A percentile compares a stretch with the other conserved stretches of the same genome.
Evolutionary conservation across 805 yeast genomes (phyloP).

Genomic region (Teunomyces tritomae): DNA sequence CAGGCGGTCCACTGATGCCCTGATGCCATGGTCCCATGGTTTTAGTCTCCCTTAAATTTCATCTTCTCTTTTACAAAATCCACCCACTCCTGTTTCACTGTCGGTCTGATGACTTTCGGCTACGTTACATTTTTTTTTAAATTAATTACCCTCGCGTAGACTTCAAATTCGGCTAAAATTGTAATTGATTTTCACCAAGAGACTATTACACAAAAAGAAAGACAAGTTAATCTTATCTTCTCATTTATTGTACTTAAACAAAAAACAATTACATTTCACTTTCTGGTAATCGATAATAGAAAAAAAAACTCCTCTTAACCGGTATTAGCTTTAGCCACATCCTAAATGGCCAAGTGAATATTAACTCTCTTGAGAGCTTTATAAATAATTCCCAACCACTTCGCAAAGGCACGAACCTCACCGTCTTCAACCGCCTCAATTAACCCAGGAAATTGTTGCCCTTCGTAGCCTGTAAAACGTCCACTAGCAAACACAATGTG

Average conservation of each 20-base stretch:
- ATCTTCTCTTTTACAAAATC: too few species aligned
- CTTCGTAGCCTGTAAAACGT: conserved; percentile 47
- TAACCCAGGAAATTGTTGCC: conserved; percentile 58
- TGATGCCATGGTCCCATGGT: too few species aligned
- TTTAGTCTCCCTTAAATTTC: too few species aligned
- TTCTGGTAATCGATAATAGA: too few species aligned
- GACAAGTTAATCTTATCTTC: not conserved
- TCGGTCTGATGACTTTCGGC: too few species aligned
- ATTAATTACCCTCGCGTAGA: too few species aligned
- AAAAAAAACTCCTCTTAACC: too few species aligned
- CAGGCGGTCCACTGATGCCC: too few species aligned
- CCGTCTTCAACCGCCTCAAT: conserved; percentile 50
- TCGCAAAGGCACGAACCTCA: conserved; percentile 43
- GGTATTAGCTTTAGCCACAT: not conserved
- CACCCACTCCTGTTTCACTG: too few species aligned
- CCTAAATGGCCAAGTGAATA: not conserved
- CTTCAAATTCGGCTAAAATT: not conserved
- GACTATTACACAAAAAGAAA: not conserved
- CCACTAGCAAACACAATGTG: conserved; percentile 65
- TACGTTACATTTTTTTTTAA: too few species aligned
- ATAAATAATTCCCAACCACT: conserved; percentile 46
- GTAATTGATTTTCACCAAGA: not conserved
- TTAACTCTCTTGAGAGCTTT: conserved; percentile 31
- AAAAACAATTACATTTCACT: not conserved
- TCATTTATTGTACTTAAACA: not conserved